Evolutionary conservation across 257 asterid species (phyloP).

Genomic region (Osmanthus fragrans): DNA sequence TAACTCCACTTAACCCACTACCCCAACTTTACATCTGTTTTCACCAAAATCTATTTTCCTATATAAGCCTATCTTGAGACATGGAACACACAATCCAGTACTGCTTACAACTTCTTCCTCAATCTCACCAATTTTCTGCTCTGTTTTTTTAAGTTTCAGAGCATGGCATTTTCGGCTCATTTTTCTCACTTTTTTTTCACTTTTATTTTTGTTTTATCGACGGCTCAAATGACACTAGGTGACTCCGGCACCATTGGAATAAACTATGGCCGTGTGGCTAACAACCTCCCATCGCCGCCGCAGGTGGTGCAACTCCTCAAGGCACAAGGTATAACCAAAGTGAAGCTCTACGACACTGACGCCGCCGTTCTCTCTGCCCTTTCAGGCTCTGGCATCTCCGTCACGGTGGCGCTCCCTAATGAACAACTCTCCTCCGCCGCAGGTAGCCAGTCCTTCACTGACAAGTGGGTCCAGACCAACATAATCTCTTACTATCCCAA

Average conservation of each 20-base stretch:
- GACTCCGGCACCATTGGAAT: slow-evolving; percentile 47
- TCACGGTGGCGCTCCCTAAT: slow-evolving; percentile 65
- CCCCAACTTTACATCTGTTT: not conserved
- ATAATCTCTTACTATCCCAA: slow-evolving; percentile 44
- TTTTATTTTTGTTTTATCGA: not conserved
- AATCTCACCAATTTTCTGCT: not conserved
- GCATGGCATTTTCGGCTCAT: slow-evolving; percentile 14
- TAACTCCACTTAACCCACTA: not conserved
- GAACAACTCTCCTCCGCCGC: slow-evolving; percentile 65
- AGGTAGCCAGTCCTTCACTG: slow-evolving; percentile 39
- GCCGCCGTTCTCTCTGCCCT: slow-evolving; percentile 61
- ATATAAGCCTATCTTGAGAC: not conserved
- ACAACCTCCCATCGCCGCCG: slow-evolving; percentile 61
- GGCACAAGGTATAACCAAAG: slow-evolving; percentile 42
- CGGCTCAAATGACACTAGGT: not conserved
- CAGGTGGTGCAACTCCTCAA: slow-evolving; percentile 65
- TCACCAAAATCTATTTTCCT: not conserved
- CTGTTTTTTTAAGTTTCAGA: not conserved
- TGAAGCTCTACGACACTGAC: slow-evolving; percentile 65
- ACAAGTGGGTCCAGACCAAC: slow-evolving; percentile 61
- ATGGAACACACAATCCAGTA: not conserved
- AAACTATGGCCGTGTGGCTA: slow-evolving; percentile 77
- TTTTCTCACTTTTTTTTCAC: not conserved
- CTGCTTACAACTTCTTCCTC: not conserved
- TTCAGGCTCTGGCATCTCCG: slow-evolving; percentile 53